Percentiles rank a stretch among this genome's conserved stretches.
phyloP scores from a whole-genome alignment of 1,139 yeast genomes.

The Cylindricascospora bacillispora region DNA sequence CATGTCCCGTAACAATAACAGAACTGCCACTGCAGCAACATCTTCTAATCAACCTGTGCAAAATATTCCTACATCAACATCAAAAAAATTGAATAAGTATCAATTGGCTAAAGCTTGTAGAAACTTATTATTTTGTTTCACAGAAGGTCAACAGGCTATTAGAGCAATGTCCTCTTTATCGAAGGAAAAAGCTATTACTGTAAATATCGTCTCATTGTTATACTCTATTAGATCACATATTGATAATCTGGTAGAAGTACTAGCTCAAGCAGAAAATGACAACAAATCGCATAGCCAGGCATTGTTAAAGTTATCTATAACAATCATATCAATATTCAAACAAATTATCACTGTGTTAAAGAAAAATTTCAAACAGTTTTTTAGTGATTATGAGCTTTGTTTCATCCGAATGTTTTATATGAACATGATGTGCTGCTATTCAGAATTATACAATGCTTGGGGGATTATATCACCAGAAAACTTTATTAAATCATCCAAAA shows the following conservation, averaged over 20 bases:
- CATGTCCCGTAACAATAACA: slow-evolving; percentile 24
- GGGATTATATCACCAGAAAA: slow-evolving; percentile 34
- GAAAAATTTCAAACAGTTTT: slow-evolving; percentile 36
- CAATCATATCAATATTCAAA: slow-evolving; percentile 35
- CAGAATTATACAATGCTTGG: slow-evolving; percentile 68
- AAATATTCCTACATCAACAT: too few relatives aligned
- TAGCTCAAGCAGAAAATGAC: slow-evolving; percentile 44
- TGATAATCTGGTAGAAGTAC: slow-evolving; percentile 44
- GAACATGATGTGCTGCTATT: slow-evolving; percentile 58
- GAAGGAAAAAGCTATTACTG: slow-evolving; percentile 46
- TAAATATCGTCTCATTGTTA: slow-evolving; percentile 43
- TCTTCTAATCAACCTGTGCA: too few relatives aligned
- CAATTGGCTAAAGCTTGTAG: slow-evolving; percentile 38
- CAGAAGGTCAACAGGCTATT: slow-evolving; percentile 60
- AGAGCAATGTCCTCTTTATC: slow-evolving; percentile 58
- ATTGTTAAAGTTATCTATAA: slow-evolving; percentile 25
- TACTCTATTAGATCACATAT: slow-evolving; percentile 47
- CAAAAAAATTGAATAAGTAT: too few relatives aligned
- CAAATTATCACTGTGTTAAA: slow-evolving; percentile 38
- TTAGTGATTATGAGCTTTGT: slow-evolving; percentile 49
- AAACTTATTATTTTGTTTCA: slow-evolving; percentile 45
- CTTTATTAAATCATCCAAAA: not conserved
- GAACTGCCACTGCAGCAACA: too few relatives aligned
- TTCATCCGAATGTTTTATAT: slow-evolving; percentile 63
- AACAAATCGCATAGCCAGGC: slow-evolving; percentile 26